Evolutionary conservation across 805 yeast genomes (phyloP).

Genomic region (Lipomyces starkeyi): DNA sequence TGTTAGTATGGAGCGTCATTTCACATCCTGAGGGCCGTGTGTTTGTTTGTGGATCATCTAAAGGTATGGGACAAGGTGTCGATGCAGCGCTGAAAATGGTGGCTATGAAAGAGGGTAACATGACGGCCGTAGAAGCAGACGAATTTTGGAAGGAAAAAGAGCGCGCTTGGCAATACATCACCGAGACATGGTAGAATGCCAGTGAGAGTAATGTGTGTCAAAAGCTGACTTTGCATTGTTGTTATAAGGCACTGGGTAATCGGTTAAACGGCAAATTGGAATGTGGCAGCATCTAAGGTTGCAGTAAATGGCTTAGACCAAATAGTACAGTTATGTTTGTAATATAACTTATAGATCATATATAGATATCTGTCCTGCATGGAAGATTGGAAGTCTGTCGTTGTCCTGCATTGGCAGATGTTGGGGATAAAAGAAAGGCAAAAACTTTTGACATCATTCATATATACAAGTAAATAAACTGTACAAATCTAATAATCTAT

Average conservation of each 20-base stretch:
- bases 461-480: background rate
- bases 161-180: slow-evolving; percentile 35
- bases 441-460: background rate
- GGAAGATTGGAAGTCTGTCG: background rate
- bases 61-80: slow-evolving; percentile 43
- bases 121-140: slow-evolving; percentile 34
- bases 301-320: too few relatives aligned
- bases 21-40: slow-evolving; percentile 41
- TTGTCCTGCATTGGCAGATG: background rate
- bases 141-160: slow-evolving; percentile 38
- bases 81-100: slow-evolving; percentile 37
- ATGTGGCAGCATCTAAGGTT: background rate
- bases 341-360: too few relatives aligned
- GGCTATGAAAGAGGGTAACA: slow-evolving; percentile 36
- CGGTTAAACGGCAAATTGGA: too few relatives aligned
- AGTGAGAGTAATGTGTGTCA: background rate
- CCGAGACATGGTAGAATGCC: slow-evolving; percentile 34
- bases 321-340: background rate
- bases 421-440: background rate
- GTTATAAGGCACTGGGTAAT: background rate
- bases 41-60: slow-evolving; percentile 42
- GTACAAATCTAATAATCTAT: background rate
- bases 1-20: slow-evolving; percentile 41
- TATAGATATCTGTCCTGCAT: background rate
- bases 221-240: background rate